phyloP scores from a whole-genome alignment of 2,329 filamentous ascomycete genomes.

The Scedosporium boydii region DNA sequence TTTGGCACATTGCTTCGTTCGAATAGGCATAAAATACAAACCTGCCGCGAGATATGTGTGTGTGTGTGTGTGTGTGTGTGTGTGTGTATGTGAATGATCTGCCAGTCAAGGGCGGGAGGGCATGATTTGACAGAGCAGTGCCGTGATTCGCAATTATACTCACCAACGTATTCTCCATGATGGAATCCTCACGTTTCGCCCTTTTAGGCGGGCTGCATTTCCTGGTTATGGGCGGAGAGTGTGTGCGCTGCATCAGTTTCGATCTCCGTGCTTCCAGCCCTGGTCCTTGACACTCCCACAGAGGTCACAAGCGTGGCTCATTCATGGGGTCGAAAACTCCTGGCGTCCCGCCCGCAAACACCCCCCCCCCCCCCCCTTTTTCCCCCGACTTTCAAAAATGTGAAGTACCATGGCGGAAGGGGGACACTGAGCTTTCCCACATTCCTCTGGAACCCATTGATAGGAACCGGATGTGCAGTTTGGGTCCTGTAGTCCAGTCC shows the following conservation, averaged over 20 bases:
- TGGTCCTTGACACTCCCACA: constrained; percentile 5
- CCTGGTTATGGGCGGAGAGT: constrained; percentile 4
- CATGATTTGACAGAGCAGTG: neutral
- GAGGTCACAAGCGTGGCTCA: constrained; percentile 1
- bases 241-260: constrained; percentile 6
- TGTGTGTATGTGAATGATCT: neutral
- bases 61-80: neutral
- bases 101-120: neutral
- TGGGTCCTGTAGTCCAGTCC: neutral
- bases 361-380: too few species aligned
- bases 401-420: neutral
- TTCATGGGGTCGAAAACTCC: constrained; percentile 3
- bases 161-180: neutral
- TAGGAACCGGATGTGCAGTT: neutral
- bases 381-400: neutral
- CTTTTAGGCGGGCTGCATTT: constrained; percentile 3
- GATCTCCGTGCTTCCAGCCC: constrained; percentile 7
- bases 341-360: neutral
- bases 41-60: neutral
- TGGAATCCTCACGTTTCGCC: constrained; percentile 3
- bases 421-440: neutral
- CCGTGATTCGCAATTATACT: neutral
- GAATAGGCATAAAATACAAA: neutral
- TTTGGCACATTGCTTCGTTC: neutral
- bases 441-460: neutral